Evolutionary conservation across 345 rosid genomes (phyloP), one percentile per base, ranked within the genome.

Genomic region (Streptanthus diversifolius): DNA sequence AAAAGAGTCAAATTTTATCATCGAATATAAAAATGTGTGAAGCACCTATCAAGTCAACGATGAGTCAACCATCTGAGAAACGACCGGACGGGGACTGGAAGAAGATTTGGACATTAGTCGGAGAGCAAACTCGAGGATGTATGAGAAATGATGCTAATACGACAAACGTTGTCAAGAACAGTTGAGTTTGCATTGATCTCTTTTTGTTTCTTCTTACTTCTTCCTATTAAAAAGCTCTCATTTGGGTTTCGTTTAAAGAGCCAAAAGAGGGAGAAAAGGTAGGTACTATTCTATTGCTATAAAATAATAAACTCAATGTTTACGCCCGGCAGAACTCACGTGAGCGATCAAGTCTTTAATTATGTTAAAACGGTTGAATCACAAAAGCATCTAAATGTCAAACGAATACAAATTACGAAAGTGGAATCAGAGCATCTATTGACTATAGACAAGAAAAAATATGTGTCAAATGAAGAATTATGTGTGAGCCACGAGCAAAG

Each of bases 21-120:
- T 21, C 40, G 8, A 41, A 3, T 3, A 8, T 48, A 65, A 19
- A 58, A 33, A 62, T 11, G 37, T 19, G 32, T 14, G 62, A 55
- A 22, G 70, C 1, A 87, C 96, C 85, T 44, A 90, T 87, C 74
- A 90, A 84, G 68, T 86, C 96, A n/a, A 87, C 22, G 58, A 84
- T 39, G 29, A 90, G 80, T 15, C 93, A 85, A 68, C 93, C 96
- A 27, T 90, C 91, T 18, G 80, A 82, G 73, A 59, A 86, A 0
- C 89, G 86, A n/a, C 96, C 93, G 1, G 87, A 82, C 0, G 91
- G 91, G 8, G 63, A 19, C 51, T 75, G 84, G 75, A 90, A 90
- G 77, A 54, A 85, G 0, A 93, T 86, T 65, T 57, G 66, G 0
- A 91, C 96, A n/a, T 86, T 66, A 14, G 55, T 5, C 3, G 58